Percentiles rank a stretch among this genome's conserved stretches.
Conservation (phyloP, 129 eudicot species). For the Flaveria linearis region DNA sequence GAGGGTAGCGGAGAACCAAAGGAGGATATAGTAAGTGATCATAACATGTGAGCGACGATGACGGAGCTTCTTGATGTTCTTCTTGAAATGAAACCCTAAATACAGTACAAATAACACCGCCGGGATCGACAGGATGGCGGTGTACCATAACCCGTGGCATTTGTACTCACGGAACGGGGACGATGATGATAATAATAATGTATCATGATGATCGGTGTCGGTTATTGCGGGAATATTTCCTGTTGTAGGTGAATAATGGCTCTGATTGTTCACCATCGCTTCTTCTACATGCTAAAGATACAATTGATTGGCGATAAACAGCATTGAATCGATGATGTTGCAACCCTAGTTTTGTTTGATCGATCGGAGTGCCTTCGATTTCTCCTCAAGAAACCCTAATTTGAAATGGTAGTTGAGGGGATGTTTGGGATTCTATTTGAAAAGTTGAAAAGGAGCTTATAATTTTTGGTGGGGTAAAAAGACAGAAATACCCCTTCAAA, state of each 20-base stretch:
- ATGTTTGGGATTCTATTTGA: too few species aligned
- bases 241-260: conserved; percentile 18
- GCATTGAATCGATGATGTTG: conserved; percentile 23
- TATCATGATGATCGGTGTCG: conserved; percentile 22
- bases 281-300: conserved; percentile 29
- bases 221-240: conserved; percentile 28
- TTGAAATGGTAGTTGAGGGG: conserved; percentile 24
- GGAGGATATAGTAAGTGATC: conserved; percentile 67
- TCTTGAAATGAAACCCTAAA: conserved; percentile 58
- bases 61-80: conserved; percentile 61
- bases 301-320: neutral
- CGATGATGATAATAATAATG: conserved; percentile 2
- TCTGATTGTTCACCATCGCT: conserved; percentile 30
- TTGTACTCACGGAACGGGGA: conserved; percentile 14
- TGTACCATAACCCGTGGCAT: conserved; percentile 71
- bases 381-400: conserved; percentile 30
- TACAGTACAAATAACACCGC: conserved; percentile 53
- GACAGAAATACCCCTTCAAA: too few species aligned
- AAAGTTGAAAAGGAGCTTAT: too few species aligned
- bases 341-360: conserved; percentile 24
- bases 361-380: conserved; percentile 23
- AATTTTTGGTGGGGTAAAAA: too few species aligned
- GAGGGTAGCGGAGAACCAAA: conserved; percentile 62
- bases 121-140: conserved; percentile 53
- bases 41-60: conserved; percentile 59